phyloP scores from a whole-genome alignment of 2,329 filamentous ascomycete species.

The Pseudocercospora pini-densiflorae region DNA sequence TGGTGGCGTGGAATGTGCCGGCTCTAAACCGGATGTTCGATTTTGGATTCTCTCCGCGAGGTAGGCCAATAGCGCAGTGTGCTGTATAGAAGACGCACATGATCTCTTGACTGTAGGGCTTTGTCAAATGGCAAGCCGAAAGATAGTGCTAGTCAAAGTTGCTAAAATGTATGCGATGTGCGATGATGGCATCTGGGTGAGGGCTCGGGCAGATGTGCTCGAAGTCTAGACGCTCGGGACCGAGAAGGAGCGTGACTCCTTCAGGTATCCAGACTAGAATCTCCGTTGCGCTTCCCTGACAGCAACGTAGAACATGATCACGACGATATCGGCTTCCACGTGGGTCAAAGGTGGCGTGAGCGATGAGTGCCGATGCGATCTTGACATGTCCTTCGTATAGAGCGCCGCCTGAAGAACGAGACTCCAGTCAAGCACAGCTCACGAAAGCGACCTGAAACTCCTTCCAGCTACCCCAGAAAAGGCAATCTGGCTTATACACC shows the following conservation, averaged over 20 bases:
- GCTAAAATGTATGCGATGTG: background rate
- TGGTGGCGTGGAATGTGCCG: constrained; percentile 4
- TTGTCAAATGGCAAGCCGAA: background rate
- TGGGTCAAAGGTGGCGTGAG: background rate
- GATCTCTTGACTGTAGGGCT: background rate
- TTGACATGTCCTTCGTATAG: background rate
- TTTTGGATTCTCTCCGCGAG: background rate
- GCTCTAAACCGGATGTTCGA: background rate
- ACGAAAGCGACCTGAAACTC: background rate
- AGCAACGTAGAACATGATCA: background rate
- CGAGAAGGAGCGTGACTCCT: background rate
- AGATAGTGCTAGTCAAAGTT: background rate
- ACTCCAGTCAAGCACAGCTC: background rate
- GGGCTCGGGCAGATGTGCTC: background rate
- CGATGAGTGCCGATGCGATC: background rate
- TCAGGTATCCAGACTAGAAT: background rate
- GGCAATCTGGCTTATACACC: constrained; percentile 1
- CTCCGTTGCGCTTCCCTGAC: background rate
- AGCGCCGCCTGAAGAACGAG: background rate
- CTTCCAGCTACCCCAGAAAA: constrained; percentile 1
- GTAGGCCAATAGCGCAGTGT: background rate
- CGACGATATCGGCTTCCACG: background rate
- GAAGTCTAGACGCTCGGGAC: background rate
- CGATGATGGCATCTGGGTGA: background rate
- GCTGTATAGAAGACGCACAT: background rate